A percentile compares a stretch with the other conserved stretches of the same genome.
phyloP scores from a whole-genome alignment of 1,284 basidiomycete species.

The Cutaneotrichosporon cavernicola region DNA sequence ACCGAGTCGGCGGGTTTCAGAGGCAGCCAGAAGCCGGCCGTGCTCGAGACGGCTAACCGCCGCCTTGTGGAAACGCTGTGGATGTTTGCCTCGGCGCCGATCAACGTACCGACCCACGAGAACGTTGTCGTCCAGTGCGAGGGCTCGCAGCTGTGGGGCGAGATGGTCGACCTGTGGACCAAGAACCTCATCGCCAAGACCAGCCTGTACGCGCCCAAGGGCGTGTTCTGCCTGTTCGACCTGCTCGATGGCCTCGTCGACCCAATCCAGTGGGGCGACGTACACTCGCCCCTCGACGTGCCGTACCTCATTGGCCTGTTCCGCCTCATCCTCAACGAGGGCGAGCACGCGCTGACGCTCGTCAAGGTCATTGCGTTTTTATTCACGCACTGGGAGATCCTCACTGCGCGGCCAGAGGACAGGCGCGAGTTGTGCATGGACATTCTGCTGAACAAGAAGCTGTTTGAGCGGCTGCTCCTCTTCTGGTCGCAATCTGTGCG shows the following conservation, averaged over 20 bases:
- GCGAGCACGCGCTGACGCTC: constrained; percentile 57
- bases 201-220: constrained; percentile 56
- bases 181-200: constrained; percentile 55
- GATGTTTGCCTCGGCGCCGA: constrained; percentile 50
- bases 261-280: constrained; percentile 33
- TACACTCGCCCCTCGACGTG: constrained; percentile 51
- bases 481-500: constrained; percentile 58
- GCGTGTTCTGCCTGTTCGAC: constrained; percentile 56
- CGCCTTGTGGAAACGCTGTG: constrained; percentile 55
- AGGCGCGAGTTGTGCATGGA: constrained; percentile 54
- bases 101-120: constrained; percentile 36
- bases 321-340: constrained; percentile 54
- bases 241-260: constrained; percentile 52
- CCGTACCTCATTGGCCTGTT: constrained; percentile 55
- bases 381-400: constrained; percentile 58
- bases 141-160: constrained; percentile 52
- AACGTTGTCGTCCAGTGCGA: constrained; percentile 46
- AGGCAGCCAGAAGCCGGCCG: constrained; percentile 56
- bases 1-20: constrained; percentile 56
- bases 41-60: constrained; percentile 57
- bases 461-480: constrained; percentile 56
- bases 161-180: constrained; percentile 56
- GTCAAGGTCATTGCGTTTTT: constrained; percentile 57
- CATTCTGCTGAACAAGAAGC: constrained; percentile 52
- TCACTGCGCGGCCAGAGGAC: constrained; percentile 52